Evolutionary conservation across 345 rosid species (phyloP), one percentile per base, ranked within the genome.

Genomic region (Streptanthus diversifolius): DNA sequence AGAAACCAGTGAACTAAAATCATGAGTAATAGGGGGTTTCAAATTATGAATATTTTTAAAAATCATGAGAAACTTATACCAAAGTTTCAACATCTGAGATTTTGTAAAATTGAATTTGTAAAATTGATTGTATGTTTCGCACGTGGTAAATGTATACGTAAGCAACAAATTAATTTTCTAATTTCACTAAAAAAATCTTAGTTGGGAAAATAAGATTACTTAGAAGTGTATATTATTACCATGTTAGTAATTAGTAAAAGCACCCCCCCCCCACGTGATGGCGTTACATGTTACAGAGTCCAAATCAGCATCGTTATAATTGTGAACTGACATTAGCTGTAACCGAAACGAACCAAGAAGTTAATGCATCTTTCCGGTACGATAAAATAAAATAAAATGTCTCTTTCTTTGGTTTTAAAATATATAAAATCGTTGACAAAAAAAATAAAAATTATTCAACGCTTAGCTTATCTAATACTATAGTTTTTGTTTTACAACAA

Each of bases 231-330:
- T 17, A 61, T 29, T 15, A 37, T 10, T 37, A 49, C 68, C 41
- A 61, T 62, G 61, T 14, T 40, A 30, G 43, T 36, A 5, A 3
- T 5, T 8, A 53, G 7, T 14, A 54, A 72, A 72, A 63, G 63
- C 63, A 51, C 1, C 3, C 29, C 33, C 1, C 3, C 29, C 33
- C 57, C 77, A 73, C 77, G 64, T 73, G 72, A 47, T 13, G 57
- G 49, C 66, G 59, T 73, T 73, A 65, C 71, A 65, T 73, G 25
- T 65, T n/a, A 65, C 65, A 44, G 40, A 44, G 58, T 73, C 58
- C 65, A 65, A 55, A 73, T 36, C 71, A 64, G 71, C 71, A 33
- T 73, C 77, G 57, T 73, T 66, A 55, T 73, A 43, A 54, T 36
- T 73, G 58, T 64, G 56, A 41, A 32, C 48, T 33, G 57, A 72